A percentile compares a stretch with the other conserved stretches of the same genome.
phyloP scores from a whole-genome alignment of 2,329 filamentous ascomycete species.

The Pseudocercospora ulei region DNA sequence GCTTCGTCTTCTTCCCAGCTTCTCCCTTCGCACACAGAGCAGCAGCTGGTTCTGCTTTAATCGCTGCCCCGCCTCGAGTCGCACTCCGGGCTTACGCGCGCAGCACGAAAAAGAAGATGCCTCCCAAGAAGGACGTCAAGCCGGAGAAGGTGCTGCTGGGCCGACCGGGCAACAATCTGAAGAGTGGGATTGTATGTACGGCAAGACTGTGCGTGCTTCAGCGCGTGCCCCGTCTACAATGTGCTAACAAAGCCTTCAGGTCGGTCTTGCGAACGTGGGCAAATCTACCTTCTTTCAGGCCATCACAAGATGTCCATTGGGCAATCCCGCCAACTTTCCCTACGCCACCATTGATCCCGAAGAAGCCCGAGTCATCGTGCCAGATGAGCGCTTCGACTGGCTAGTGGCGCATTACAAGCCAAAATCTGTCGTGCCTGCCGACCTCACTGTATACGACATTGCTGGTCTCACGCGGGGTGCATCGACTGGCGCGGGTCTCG shows the following conservation, averaged over 20 bases:
- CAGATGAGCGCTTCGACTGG: conserved; percentile 94
- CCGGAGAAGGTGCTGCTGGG: conserved; percentile 96
- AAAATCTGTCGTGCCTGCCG: conserved; percentile 92
- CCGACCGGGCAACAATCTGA: conserved; percentile 92
- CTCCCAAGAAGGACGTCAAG: conserved; percentile 83
- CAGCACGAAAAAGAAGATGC: conserved; percentile 58
- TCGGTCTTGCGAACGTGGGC: conserved; percentile 96
- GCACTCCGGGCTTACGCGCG: conserved; percentile 46
- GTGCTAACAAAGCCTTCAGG: conserved; percentile 50
- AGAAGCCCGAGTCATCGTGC: conserved; percentile 93
- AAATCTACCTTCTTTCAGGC: conserved; percentile 99
- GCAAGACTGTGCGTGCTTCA: conserved; percentile 30
- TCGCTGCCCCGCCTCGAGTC: conserved; percentile 18
- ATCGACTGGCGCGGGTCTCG: conserved; percentile 92
- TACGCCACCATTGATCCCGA: conserved; percentile 99
- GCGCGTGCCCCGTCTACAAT: conserved; percentile 30
- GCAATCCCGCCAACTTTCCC: conserved; percentile 98
- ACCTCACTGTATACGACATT: conserved; percentile 97
- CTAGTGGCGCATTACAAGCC: conserved; percentile 93
- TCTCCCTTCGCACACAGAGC: conserved; percentile 17
- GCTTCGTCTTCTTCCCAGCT: conserved; percentile 24
- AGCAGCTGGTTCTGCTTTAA: conserved; percentile 34
- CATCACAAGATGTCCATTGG: conserved; percentile 93
- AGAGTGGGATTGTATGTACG: conserved; percentile 89
- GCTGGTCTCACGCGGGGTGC: conserved; percentile 91